Evolutionary conservation across 1,139 yeast genomes (phyloP).

Genomic region (Saccharomyces hybrid): DNA sequence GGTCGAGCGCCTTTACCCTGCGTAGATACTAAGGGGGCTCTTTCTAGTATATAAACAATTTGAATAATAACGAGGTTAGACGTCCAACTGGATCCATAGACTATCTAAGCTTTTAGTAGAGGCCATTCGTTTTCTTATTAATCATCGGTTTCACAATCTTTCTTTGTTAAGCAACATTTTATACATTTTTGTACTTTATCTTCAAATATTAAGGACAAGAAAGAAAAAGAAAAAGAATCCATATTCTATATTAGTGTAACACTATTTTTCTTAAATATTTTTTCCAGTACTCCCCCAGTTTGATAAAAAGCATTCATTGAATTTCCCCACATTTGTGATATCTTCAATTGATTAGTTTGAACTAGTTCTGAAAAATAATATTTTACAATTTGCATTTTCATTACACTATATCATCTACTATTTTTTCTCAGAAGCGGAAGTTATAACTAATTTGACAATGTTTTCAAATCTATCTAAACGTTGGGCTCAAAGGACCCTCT

Average conservation of each 20-base stretch:
- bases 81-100: not conserved
- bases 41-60: not conserved
- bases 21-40: not conserved
- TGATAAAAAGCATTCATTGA: not conserved
- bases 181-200: not conserved
- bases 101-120: not conserved
- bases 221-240: not conserved
- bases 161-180: not conserved
- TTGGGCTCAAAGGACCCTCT: conserved; percentile 10
- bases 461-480: conserved; percentile 10
- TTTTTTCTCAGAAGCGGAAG: not conserved
- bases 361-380: not conserved
- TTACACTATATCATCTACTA: not conserved
- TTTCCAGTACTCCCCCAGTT: not conserved
- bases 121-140: not conserved
- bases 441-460: conserved; percentile 3
- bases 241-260: not conserved
- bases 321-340: not conserved
- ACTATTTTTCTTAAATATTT: not conserved
- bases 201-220: not conserved
- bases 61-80: not conserved
- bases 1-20: conserved; percentile 1
- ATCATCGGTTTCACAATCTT: not conserved
- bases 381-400: conserved; percentile 2
- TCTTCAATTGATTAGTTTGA: conserved; percentile 2